These are phyloP conservation scores for Plasmopara muralis DNA, from an alignment of 352 stramenopile species.

Conservation along the genomic window DNA sequence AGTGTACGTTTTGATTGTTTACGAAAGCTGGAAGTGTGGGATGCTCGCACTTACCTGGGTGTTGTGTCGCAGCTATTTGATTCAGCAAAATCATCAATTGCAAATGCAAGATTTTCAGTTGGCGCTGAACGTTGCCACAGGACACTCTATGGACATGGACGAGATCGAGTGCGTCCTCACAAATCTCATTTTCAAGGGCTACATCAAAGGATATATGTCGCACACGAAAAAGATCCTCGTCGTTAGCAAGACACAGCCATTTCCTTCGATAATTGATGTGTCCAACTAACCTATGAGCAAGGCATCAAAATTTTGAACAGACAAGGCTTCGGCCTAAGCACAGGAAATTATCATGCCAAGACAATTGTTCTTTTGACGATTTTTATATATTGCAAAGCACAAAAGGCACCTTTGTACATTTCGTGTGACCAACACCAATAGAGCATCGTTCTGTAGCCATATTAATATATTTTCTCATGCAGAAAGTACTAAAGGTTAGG, in stretches of 20 bases:
- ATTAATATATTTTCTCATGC: too few species aligned
- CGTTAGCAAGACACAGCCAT: conserved; percentile 92
- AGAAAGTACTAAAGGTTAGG: too few species aligned
- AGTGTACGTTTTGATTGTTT: conserved; percentile 62
- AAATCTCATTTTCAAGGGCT: conserved; percentile 96
- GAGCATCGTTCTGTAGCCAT: too few species aligned
- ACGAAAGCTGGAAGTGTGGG: too few species aligned
- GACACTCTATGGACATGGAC: conserved; percentile 88
- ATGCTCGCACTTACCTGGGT: not conserved
- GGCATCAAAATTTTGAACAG: not conserved
- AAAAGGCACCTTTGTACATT: too few species aligned
- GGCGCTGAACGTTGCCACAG: conserved; percentile 80
- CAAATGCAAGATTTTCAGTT: conserved; percentile 86
- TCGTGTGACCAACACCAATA: too few species aligned
- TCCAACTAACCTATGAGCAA: conserved; percentile 37
- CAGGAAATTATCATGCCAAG: not conserved
- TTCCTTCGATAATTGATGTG: conserved; percentile 82
- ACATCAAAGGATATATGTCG: conserved; percentile 96
- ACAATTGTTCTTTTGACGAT: too few species aligned
- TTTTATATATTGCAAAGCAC: too few species aligned
- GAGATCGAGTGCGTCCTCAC: conserved; percentile 96
- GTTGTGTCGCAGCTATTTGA: conserved; percentile 48
- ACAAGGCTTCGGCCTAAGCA: not conserved
- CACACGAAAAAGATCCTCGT: conserved; percentile 95
- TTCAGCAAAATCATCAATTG: conserved; percentile 86